Evolutionary conservation across 495 filamentous ascomycete genomes (phyloP), one percentile per base, ranked within the genome.

Genomic region (Tuber aestivum): DNA sequence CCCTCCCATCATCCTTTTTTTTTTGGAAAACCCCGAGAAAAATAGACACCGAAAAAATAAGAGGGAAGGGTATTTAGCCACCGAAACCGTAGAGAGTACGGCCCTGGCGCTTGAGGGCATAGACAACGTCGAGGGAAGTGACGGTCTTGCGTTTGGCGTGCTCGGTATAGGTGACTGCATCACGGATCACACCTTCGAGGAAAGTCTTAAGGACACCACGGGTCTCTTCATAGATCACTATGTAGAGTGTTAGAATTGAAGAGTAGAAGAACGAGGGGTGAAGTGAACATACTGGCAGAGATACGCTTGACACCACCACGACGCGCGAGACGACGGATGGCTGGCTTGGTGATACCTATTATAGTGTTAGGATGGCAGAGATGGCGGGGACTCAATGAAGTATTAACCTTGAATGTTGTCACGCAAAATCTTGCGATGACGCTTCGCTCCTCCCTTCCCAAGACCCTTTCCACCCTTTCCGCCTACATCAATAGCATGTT

Each of bases 251-350:
- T 82, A 87, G 85, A 74, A 20, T 35, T 35, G 32, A 65, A 65
- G 32, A 65, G 56, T 18, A 27, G n/a, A n/a, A n/a, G n/a, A n/a
- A n/a, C n/a, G 27, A 40, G 70, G 69, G n/a, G 41, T 70, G 32
- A 42, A 69, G 56, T 71, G 16, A 72, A 89, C 90, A 81, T 90
- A 92, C 90, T 94, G 86, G 92, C 92, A 84, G 96, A 98, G 88
- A 99, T 99, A 97, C 96, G 95, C 93, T 99, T 97, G 89, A 97
- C 94, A 94, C 94, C 94, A 87, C 94, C 94, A 93, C 94, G 94
- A 86, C 94, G 94, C 76, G 95, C 95, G 86, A 99, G 95, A 96
- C 95, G 96, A 86, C 95, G 94, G 89, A 99, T 99, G 85, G 95
- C 95, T 85, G 95, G 95, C 93, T 99, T 99, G 86, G 95, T 99